A percentile compares a stretch with the other conserved stretches of the same genome.
phyloP scores from a whole-genome alignment of 2,329 filamentous ascomycete genomes.

The Talaromyces sp. region DNA sequence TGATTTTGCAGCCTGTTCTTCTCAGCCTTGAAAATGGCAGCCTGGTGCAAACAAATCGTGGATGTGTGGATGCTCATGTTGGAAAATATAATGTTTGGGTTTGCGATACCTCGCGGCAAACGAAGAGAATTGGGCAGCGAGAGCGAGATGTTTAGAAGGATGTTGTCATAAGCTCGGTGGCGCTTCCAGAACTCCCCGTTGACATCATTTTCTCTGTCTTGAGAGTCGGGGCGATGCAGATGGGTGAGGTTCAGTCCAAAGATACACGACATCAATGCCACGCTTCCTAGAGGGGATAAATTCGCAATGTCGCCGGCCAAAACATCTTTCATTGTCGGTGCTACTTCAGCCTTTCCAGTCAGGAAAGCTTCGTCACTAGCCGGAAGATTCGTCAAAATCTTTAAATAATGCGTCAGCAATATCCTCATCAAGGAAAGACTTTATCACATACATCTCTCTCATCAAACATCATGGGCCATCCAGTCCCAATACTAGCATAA shows the following conservation, averaged over 20 bases:
- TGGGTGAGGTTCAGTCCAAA: slow-evolving; percentile 90
- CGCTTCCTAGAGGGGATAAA: slow-evolving; percentile 71
- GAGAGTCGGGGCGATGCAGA: slow-evolving; percentile 75
- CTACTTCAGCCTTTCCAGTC: slow-evolving; percentile 68
- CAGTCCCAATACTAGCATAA: slow-evolving; percentile 92
- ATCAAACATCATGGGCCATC: slow-evolving; percentile 93
- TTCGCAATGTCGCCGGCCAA: slow-evolving; percentile 61
- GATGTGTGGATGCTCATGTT: slow-evolving; percentile 98
- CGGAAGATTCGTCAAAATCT: slow-evolving; percentile 79
- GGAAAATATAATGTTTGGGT: slow-evolving; percentile 83
- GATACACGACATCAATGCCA: slow-evolving; percentile 79
- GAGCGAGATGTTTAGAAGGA: slow-evolving; percentile 80
- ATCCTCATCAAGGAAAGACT: background rate
- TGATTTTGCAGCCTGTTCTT: slow-evolving; percentile 73
- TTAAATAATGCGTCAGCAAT: slow-evolving; percentile 16
- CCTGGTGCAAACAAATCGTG: slow-evolving; percentile 95
- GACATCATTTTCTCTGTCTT: slow-evolving; percentile 79
- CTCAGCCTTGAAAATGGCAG: slow-evolving; percentile 95
- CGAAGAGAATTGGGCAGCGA: slow-evolving; percentile 76
- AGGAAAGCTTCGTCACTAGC: slow-evolving; percentile 79
- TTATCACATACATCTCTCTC: slow-evolving; percentile 64
- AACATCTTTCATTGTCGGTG: slow-evolving; percentile 55
- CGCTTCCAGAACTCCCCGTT: slow-evolving; percentile 96
- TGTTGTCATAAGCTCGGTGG: slow-evolving; percentile 82
- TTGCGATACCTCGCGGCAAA: slow-evolving; percentile 67